phyloP scores from a whole-genome alignment of 257 asterid species.

The Solanum arcanum region DNA sequence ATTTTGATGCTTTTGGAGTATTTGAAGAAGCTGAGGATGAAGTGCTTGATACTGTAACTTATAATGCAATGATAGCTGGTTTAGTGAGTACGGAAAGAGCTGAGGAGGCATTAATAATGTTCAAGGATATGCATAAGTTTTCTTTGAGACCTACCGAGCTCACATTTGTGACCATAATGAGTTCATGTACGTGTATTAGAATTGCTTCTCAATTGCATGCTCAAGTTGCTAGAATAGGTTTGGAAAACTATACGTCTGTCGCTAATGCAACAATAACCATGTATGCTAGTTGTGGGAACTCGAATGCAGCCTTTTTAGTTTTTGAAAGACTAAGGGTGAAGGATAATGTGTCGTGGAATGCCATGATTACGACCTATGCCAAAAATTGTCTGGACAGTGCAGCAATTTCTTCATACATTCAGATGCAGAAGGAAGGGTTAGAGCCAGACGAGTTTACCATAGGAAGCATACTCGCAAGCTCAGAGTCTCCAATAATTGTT shows the following conservation, averaged over 20 bases:
- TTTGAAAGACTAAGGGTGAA: slow-evolving; percentile 32
- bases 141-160: slow-evolving; percentile 52
- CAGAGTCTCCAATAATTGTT: slow-evolving; percentile 26
- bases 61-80: slow-evolving; percentile 61
- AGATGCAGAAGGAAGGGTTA: slow-evolving; percentile 49
- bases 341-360: slow-evolving; percentile 73
- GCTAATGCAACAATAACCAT: slow-evolving; percentile 69
- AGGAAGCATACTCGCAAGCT: slow-evolving; percentile 59
- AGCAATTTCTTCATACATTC: slow-evolving; percentile 28
- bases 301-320: slow-evolving; percentile 30
- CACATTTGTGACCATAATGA: slow-evolving; percentile 63
- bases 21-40: slow-evolving; percentile 40
- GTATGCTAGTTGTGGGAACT: slow-evolving; percentile 51
- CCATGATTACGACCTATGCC: slow-evolving; percentile 58
- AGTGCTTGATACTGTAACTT: slow-evolving; percentile 47
- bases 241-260: slow-evolving; percentile 42
- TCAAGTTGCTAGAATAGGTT: slow-evolving; percentile 39
- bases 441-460: slow-evolving; percentile 66
- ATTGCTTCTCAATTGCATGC: slow-evolving; percentile 51
- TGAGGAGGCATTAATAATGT: slow-evolving; percentile 42
- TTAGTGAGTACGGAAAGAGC: slow-evolving; percentile 42
- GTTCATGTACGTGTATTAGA: slow-evolving; percentile 30
- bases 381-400: slow-evolving; percentile 26
- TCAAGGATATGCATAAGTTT: slow-evolving; percentile 40
- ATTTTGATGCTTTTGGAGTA: slow-evolving; percentile 32